Percentiles rank a stretch among this genome's conserved stretches.
Conservation (phyloP, 345 rosid genomes). For the Pistacia integerrima region DNA sequence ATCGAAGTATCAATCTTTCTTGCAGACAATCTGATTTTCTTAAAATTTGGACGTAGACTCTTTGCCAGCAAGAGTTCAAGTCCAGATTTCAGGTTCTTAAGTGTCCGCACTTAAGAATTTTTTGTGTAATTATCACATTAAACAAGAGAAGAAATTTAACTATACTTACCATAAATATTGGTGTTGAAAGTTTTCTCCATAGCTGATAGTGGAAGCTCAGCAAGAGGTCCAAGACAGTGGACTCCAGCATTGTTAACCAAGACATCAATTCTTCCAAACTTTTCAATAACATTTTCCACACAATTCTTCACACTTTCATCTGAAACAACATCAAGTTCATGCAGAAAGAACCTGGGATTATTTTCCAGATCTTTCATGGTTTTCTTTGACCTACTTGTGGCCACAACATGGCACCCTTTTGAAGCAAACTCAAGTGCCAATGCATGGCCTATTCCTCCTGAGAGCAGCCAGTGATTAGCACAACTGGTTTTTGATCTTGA, state of each 20-base stretch:
- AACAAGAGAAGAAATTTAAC: too few relatives aligned
- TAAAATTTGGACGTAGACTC: too few relatives aligned
- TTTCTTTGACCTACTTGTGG: constrained; percentile 60
- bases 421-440: constrained; percentile 75
- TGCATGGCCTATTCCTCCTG: constrained; percentile 85
- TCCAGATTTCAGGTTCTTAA: neutral
- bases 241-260: constrained; percentile 86
- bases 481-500: constrained; percentile 46
- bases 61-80: too few relatives aligned
- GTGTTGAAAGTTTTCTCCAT: constrained; percentile 65
- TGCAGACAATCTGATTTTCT: too few relatives aligned
- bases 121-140: too few relatives aligned
- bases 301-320: constrained; percentile 57
- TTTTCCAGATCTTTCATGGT: constrained; percentile 70
- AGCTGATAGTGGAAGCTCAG: constrained; percentile 69
- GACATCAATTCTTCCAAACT: constrained; percentile 66
- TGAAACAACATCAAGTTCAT: constrained; percentile 75
- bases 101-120: too few relatives aligned
- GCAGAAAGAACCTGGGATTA: constrained; percentile 60
- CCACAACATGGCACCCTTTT: constrained; percentile 66
- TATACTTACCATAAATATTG: constrained; percentile 64
- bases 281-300: constrained; percentile 51
- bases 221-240: constrained; percentile 83
- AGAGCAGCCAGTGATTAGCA: constrained; percentile 77
- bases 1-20: too few relatives aligned